Base-by-base conservation (phyloP, 495 filamentous ascomycete genomes). In the Tuber melanosporum region DNA sequence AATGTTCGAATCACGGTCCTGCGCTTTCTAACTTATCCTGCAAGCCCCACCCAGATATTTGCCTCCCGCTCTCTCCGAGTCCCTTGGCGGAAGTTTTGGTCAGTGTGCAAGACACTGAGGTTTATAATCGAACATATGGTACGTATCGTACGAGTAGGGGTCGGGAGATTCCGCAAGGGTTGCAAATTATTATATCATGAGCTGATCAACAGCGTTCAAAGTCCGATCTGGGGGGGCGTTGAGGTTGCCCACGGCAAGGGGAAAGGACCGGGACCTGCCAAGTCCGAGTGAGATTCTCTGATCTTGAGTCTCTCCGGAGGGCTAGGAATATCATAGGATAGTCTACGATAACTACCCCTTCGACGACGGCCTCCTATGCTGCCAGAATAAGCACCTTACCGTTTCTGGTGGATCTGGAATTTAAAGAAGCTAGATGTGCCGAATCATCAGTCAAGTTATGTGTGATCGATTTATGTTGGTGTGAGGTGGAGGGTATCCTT, bases 251-350 rank as follows among this genome's bases (percentile, higher is more conserved):
- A 9, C 0, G 47, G 47, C 20, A 10, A 52, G 9, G 47, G 47
- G 39, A 41, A 41, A 10, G 47, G 20, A n/a, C 47, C 20, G 20
- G 20, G 47, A 52, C 22, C 8, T n/a, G 47, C 47, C 47, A 52
- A 52, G 47, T 52, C 47, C 47, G 47, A 52, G 47, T 52, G 47
- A 52, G 47, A 52, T 52, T 52, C 47, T n/a, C 47, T 52, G 47
- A 52, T 22, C 47, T 52, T 22, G 47, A 15, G 20, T 7, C 1
- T 6, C 2, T 52, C 47, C 6, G 6, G 47, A 9, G 5, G n/a
- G 19, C 47, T 41, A 41, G 39, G 4, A n/a, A n/a, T n/a, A n/a
- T n/a, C n/a, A n/a, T 41, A 41, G 39, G 39, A 41, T 52, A 32
- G 32, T 32, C 32, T 32, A n/a, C 19, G 47, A 22, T 52, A 52